Base-by-base conservation (phyloP, 805 yeast genomes). In the Sugiyamaella chiloensis region DNA sequence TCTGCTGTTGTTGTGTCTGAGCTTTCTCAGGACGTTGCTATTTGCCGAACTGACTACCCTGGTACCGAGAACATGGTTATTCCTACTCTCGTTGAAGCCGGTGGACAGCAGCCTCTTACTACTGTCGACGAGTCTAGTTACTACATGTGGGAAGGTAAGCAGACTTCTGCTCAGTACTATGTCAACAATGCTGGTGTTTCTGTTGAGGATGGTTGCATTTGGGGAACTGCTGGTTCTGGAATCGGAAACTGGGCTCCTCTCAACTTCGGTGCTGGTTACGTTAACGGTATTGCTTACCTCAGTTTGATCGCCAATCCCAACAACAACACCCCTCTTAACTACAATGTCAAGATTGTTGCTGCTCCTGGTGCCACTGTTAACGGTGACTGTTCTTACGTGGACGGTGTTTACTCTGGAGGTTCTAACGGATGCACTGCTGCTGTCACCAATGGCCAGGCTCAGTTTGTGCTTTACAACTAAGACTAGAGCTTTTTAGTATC, bases 201-300 rank as follows among this genome's bases (percentile, higher is more conserved):
- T 46, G 75, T 74, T 64, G 85, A 83, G 67, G 93, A 90, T 54
- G 98, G 97, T 61, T 91, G 99, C 76, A 69, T 85, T 59, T 91
- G 99, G 99, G 95, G 97, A 67, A 66, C 79, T 46, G 60, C 75
- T 5, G 87, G 87, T 55, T 76, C 90, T 31, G 85, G 83, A 61
- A 70, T 86, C 56, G 99, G 99, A 73, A 91, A 91, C 86, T 91
- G 96, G 97, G 96, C 98, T 56, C 98, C 98, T 60, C 75, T 91
- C 58, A 87, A 84, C 71, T 75, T 93, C 61, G 99, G 99, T 68
- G 88, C 97, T 44, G 97, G 98, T 64, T 75, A 77, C 70, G 73
- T 86, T 52, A 68, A 65, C 58, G 86, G 87, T 53, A 73, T 80
- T 60, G 75, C 96, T 46, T 90, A 87, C 78, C 71, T 91, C 60